phyloP scores from a whole-genome alignment of 75 land plant species.

The Picea glauca region DNA sequence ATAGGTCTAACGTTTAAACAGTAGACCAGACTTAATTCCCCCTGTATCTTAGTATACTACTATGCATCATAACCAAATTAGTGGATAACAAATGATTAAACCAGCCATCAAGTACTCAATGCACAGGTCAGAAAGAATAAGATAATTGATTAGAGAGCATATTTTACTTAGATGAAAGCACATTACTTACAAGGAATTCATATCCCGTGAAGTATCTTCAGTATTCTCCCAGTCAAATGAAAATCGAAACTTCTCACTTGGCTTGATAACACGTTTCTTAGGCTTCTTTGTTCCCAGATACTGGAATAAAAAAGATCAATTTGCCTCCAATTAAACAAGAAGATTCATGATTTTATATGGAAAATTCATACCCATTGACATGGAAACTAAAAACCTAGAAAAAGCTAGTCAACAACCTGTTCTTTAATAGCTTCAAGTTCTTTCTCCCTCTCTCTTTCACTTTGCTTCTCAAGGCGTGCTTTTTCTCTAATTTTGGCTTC shows the following conservation, averaged over 20 bases:
- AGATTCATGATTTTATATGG: background rate
- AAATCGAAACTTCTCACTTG: constrained; percentile 97
- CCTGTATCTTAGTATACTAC: background rate
- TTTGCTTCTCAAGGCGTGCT: constrained; percentile 68
- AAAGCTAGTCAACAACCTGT: constrained; percentile 31
- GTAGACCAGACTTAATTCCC: background rate
- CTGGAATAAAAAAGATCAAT: constrained; percentile 15
- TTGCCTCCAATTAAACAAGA: background rate
- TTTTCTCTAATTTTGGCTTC: constrained; percentile 60
- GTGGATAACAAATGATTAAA: too few relatives aligned
- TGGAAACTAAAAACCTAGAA: background rate
- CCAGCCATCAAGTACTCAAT: too few relatives aligned
- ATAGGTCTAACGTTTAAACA: background rate
- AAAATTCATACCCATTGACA: background rate
- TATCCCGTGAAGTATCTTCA: constrained; percentile 98
- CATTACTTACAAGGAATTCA: constrained; percentile 65
- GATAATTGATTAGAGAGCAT: background rate
- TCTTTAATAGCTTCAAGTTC: constrained; percentile 95
- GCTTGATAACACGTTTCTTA: constrained; percentile 97
- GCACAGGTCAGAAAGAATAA: background rate
- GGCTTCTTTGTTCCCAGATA: constrained; percentile 94
- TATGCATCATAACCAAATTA: too few relatives aligned
- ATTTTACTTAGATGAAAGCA: background rate
- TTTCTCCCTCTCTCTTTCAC: constrained; percentile 74
- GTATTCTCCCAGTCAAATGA: constrained; percentile 99